These are phyloP conservation scores for Trypanosoma congolense DNA, from an alignment of 208 protist genomes.

Conservation along the genomic window DNA sequence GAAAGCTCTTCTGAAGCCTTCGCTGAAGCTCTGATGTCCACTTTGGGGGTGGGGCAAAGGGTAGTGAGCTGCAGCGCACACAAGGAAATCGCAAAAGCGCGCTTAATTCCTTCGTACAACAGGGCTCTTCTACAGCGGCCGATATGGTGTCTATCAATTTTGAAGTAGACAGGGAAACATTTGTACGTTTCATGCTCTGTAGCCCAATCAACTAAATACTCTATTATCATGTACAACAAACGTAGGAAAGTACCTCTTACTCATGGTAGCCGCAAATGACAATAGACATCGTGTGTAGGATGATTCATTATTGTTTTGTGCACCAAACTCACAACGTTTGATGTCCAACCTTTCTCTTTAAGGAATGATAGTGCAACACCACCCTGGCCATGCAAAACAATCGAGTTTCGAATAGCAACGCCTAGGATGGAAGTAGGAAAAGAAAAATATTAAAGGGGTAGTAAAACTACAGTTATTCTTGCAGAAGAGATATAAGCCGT, in stretches of 20 bases:
- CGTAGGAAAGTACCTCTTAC: too few relatives aligned
- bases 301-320: too few relatives aligned
- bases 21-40: constrained; percentile 79
- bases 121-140: constrained; percentile 5
- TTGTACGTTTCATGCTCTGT: constrained; percentile 15
- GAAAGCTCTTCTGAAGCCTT: constrained; percentile 53
- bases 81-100: constrained; percentile 33
- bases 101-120: constrained; percentile 5
- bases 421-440: constrained; percentile 3
- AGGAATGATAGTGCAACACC: too few relatives aligned
- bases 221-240: too few relatives aligned
- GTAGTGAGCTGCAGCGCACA: constrained; percentile 34
- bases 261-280: too few relatives aligned
- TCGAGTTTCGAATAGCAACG: constrained; percentile 2
- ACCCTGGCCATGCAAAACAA: too few relatives aligned
- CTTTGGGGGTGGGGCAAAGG: constrained; percentile 76
- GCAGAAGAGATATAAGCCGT: not conserved
- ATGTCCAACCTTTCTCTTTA: too few relatives aligned
- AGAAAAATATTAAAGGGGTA: constrained; percentile 11
- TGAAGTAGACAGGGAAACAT: constrained; percentile 14
- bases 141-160: constrained; percentile 15
- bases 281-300: too few relatives aligned
- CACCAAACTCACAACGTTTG: too few relatives aligned
- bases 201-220: too few relatives aligned
- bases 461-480: constrained; percentile 5